These are phyloP conservation scores for Lenzites betulinus DNA, from an alignment of 768 basidiomycete species.

Conservation along the genomic window DNA sequence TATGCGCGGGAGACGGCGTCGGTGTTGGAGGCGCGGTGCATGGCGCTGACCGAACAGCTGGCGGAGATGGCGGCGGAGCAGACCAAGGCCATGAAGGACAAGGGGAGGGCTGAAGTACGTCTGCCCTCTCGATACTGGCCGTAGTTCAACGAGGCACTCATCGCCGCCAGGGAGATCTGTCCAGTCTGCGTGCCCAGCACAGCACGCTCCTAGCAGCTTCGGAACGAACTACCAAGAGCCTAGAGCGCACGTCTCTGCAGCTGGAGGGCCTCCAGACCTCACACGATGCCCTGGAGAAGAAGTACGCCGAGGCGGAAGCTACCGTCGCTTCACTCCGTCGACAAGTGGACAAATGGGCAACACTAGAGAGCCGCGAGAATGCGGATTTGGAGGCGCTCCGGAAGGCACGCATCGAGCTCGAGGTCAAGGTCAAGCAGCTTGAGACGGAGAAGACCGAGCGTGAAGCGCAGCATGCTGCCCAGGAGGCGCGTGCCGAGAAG, in stretches of 20 bases:
- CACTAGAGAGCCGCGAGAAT: conserved; percentile 63
- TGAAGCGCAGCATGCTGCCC: conserved; percentile 20
- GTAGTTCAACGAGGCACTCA: neutral
- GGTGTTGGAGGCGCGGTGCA: conserved; percentile 34
- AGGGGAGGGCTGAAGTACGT: conserved; percentile 40
- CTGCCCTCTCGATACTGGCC: conserved; percentile 1
- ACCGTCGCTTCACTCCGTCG: conserved; percentile 55
- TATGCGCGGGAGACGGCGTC: conserved; percentile 31
- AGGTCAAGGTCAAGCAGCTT: conserved; percentile 53
- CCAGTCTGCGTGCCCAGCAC: conserved; percentile 49
- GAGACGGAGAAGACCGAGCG: conserved; percentile 35
- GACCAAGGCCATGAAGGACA: conserved; percentile 43
- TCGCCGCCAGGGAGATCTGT: conserved; percentile 38
- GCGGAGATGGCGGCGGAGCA: conserved; percentile 44
- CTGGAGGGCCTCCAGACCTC: conserved; percentile 57
- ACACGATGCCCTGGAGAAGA: conserved; percentile 54
- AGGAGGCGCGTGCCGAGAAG: conserved; percentile 36
- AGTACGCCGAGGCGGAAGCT: conserved; percentile 60
- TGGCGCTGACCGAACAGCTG: conserved; percentile 39
- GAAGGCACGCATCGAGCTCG: conserved; percentile 57
- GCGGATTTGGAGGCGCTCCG: conserved; percentile 56
- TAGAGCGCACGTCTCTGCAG: conserved; percentile 60
- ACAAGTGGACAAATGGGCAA: conserved; percentile 72
- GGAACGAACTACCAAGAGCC: conserved; percentile 49
- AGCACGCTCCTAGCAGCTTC: conserved; percentile 50